Evolutionary conservation across 345 rosid species (phyloP), one percentile per base, ranked within the genome.

Genomic region (Ricinus communis): DNA sequence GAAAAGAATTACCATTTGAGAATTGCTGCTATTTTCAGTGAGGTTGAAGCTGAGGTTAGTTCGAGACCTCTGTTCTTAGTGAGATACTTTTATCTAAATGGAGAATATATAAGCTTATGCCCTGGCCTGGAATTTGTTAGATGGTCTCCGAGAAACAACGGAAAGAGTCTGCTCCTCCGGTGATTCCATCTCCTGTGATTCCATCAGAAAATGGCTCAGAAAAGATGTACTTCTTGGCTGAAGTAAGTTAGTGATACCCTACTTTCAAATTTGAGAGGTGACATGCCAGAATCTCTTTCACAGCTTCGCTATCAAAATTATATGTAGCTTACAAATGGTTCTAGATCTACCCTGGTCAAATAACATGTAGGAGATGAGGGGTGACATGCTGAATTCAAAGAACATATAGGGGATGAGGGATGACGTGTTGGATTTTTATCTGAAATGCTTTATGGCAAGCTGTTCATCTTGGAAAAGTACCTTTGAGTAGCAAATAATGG

Each of bases 41-140:
- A 95, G 78, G 88, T 95, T 79, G 99, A 95, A 85, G 91, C 96
- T 0, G 99, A 95, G 99, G 99, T 95, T 75, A 73, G 97, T 78
- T 64, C n/a, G 30, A 46, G 68, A 53, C 21, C 63, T 31, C 57
- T 53, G 25, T 69, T 75, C 50, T 27, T 5, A 5, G 19, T 7
- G 43, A 18, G 33, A 68, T 72, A 22, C 9, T 6, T 71, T 66
- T n/a, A 25, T 58, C 67, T 21, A 31, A 50, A 4, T 62, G 43
- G 40, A 59, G 18, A 14, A 54, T 71, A 46, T 54, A 28, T 72
- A 24, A 56, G 51, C 57, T 66, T 70, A 77, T 21, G 18, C 51
- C 27, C 75, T 63, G 18, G 36, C 66, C 14, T 70, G 51, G 5
- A 62, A 41, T 41, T 69, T 78, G 46, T 65, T 84, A 94, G 98